Conservation (phyloP, 768 basidiomycete species). For the Lactarius trivialis region DNA sequence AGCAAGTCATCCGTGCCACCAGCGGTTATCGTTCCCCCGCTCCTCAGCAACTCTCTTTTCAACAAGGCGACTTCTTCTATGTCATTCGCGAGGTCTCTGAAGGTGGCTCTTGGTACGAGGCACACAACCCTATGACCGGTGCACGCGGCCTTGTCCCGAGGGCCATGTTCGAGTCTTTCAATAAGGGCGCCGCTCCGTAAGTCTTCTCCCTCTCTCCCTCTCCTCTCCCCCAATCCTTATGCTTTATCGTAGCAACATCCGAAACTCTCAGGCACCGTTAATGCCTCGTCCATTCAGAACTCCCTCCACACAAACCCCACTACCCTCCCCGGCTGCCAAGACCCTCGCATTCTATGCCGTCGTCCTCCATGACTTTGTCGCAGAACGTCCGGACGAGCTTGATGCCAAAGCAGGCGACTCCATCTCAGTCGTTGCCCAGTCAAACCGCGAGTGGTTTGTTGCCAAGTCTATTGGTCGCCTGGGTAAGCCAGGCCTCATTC, state of each 20-base stretch:
- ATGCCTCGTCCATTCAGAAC: slow-evolving; percentile 23
- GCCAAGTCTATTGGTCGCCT: slow-evolving; percentile 95
- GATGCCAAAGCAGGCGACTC: slow-evolving; percentile 92
- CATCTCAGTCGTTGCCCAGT: slow-evolving; percentile 96
- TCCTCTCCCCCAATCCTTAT: slow-evolving; percentile 11
- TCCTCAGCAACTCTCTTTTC: slow-evolving; percentile 84
- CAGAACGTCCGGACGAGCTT: slow-evolving; percentile 95
- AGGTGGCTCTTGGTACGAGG: slow-evolving; percentile 75
- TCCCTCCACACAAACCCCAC: slow-evolving; percentile 31
- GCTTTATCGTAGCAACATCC: slow-evolving; percentile 1
- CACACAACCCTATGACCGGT: slow-evolving; percentile 87
- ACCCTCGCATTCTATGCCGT: slow-evolving; percentile 83
- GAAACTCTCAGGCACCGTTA: slow-evolving; percentile 13
- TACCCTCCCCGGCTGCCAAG: slow-evolving; percentile 23
- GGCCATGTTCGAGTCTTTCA: slow-evolving; percentile 84
- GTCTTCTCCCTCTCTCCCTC: slow-evolving; percentile 27
- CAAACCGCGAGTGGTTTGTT: slow-evolving; percentile 99
- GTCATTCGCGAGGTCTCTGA: slow-evolving; percentile 69
- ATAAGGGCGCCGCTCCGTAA: slow-evolving; percentile 61
- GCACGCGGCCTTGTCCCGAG: slow-evolving; percentile 89
- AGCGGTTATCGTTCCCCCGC: slow-evolving; percentile 55
- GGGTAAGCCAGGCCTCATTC: slow-evolving; percentile 94
- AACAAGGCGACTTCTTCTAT: slow-evolving; percentile 96
- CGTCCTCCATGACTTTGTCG: slow-evolving; percentile 90
- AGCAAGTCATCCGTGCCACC: slow-evolving; percentile 91